Evolutionary conservation across 2,329 filamentous ascomycete genomes (phyloP), one percentile per base, ranked within the genome.

Genomic region (Macroventuria anomochaeta): DNA sequence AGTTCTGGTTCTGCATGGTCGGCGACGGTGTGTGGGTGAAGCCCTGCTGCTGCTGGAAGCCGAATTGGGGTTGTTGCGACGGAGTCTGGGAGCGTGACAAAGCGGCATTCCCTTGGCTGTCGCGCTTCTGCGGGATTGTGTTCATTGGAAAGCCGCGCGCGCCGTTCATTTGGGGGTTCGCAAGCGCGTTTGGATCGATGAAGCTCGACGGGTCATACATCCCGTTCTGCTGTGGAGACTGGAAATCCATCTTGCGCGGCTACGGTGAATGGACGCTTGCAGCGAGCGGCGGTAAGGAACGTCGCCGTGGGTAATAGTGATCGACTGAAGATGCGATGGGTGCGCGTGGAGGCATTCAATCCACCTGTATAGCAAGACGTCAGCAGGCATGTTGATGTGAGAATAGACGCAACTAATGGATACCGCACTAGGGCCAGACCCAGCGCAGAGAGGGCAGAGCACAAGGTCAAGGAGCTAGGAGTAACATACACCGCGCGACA

Each of bases 51-150:
- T 77, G 76, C 57, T 88, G 89, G 74, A 88, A 93, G 61, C 85
- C 86, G 44, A 71, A 74, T 44, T 75, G 76, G 46, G 83, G 83
- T 58, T 86, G 83, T 71, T 93, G 90, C 68, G 91, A 90, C 28
- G 93, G 93, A 25, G 93, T 97, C 72, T 96, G 93, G 65, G 93
- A 93, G 76, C 93, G 90, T 76, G 93, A 96, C 46, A 93, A 92
- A 26, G 92, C 96, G 72, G 46, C 31, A 17, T 29, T 49, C 20
- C 37, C 46, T 13, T 26, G 17, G 29, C 36, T 34, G 17, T 97
- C 93, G 68, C 95, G 86, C 78, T 97, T 99, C 32, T 93, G 93
- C 57, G 93, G 87, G 77, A 97, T 97, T 18, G 93, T 93, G 7
- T 38, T 39, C 64, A 91, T 91, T 72, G 92, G 89, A 79, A 93